Base-by-base conservation (phyloP, 2,329 filamentous ascomycete genomes). In the Tolypocladium paradoxum region DNA sequence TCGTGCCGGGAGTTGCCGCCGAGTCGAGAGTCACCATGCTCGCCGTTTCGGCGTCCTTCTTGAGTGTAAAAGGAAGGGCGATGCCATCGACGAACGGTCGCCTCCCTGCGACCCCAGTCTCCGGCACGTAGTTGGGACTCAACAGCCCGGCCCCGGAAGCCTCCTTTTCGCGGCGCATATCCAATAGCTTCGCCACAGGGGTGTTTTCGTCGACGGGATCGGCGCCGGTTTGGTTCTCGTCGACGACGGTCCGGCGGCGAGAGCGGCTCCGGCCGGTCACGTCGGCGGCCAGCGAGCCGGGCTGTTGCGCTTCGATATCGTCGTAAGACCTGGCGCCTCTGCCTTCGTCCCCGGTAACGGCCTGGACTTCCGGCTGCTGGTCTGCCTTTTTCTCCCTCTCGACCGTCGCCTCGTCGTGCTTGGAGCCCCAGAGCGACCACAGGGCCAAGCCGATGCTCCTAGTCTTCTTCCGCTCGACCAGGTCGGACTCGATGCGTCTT, bases 361-460 rank as follows among this genome's bases (percentile, higher is more conserved):
- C 58, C 29, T 62, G 58, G 1, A 58, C 54, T 20, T 63, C 64
- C 2, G 65, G 61, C 29, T 66, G 61, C 54, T 70, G 68, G 2
- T 76, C 74, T 1, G 76, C 76, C 57, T 76, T 75, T 51, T 78
- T 67, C 64, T 84, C 81, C 4, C 81, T 73, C 48, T 75, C 72
- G 4, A 95, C 76, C 0, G 87, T 87, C 56, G 77, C 77, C 67
- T 92, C 81, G 64, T 97, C 93, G 64, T 96, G 90, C 65, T 88
- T 95, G 47, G 86, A 91, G 16, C 89, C 90, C 87, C 90, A 95
- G 1, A 85, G 75, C 49, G 84, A 87, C 92, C 92, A 97, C 58
- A 96, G 72, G 2, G 84, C 82, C 67, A 96, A 74, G 8, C 87
- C 88, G 69, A 86, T 81, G 58, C 87, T 90, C 75, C 81, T 84